Conservation (phyloP, 106 monocot species). For the Xerophyta viscosa region DNA sequence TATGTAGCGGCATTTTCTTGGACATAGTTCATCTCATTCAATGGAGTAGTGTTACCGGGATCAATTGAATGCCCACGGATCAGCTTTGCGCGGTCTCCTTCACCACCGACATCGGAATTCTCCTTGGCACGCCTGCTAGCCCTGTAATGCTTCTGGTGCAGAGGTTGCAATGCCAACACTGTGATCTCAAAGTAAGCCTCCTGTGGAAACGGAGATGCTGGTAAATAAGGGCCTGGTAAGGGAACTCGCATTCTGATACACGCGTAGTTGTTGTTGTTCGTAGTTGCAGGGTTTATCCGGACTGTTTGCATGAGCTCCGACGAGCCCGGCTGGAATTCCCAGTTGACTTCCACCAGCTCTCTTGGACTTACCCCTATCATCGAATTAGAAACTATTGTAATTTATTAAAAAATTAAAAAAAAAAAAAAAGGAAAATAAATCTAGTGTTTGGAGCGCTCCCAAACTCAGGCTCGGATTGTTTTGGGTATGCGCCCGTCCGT, state of each 20-base stretch:
- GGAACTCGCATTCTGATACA: conserved; percentile 48
- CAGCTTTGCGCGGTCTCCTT: conserved; percentile 26
- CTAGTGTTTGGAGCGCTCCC: no score
- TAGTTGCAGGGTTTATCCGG: conserved; percentile 25
- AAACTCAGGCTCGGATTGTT: no score
- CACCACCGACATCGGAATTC: background rate
- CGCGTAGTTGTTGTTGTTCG: background rate
- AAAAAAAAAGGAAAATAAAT: no score
- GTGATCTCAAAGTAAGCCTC: conserved; percentile 88
- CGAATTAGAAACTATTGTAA: no score
- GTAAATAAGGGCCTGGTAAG: conserved; percentile 55
- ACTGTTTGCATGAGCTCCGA: conserved; percentile 72
- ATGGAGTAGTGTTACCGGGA: background rate
- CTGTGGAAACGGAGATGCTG: conserved; percentile 50
- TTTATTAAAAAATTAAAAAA: no score
- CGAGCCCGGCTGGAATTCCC: conserved; percentile 31
- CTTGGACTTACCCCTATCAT: no score
- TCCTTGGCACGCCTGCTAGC: conserved; percentile 5
- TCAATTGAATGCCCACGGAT: conserved; percentile 14
- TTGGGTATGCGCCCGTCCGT: no score
- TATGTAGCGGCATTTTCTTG: background rate
- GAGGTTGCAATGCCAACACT: conserved; percentile 36
- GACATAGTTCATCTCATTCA: background rate
- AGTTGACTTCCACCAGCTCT: conserved; percentile 1
- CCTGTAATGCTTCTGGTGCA: background rate